Percentiles rank a stretch among this genome's conserved stretches.
phyloP scores from a whole-genome alignment of 2,329 filamentous ascomycete genomes.

The Achaetomium macrosporum region DNA sequence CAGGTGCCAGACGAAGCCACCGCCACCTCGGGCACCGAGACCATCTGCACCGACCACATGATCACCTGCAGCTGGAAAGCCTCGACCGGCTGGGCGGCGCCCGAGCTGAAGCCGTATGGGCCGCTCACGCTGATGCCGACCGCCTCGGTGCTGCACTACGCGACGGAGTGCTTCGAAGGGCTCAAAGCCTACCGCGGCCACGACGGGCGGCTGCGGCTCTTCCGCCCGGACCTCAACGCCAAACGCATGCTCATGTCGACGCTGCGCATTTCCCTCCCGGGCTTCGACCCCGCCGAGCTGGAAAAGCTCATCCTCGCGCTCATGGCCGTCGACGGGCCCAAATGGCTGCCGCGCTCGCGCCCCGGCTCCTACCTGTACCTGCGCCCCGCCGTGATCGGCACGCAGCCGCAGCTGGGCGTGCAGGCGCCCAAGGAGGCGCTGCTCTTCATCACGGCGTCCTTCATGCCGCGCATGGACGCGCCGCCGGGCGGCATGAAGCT shows the following conservation, averaged over 20 bases:
- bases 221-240: conserved; percentile 70
- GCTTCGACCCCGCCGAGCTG: conserved; percentile 64
- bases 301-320: conserved; percentile 69
- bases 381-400: conserved; percentile 81
- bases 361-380: conserved; percentile 74
- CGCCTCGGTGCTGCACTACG: conserved; percentile 78
- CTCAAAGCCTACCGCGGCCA: conserved; percentile 74
- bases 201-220: conserved; percentile 68
- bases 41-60: conserved; percentile 82
- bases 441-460: conserved; percentile 72
- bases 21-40: conserved; percentile 44
- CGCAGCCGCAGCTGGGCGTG: conserved; percentile 73
- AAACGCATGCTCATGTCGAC: conserved; percentile 57
- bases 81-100: conserved; percentile 63
- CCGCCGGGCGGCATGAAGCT: conserved; percentile 60
- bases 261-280: conserved; percentile 65
- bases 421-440: conserved; percentile 75
- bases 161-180: conserved; percentile 87
- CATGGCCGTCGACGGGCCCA: conserved; percentile 64
- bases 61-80: conserved; percentile 64
- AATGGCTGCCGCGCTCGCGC: conserved; percentile 69
- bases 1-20: conserved; percentile 46
- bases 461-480: conserved; percentile 52
- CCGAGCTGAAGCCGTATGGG: conserved; percentile 70
- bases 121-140: conserved; percentile 74